Evolutionary conservation across 257 asterid species (phyloP), one percentile per base, ranked within the genome.

Genomic region (Orobanche coerulescens): DNA sequence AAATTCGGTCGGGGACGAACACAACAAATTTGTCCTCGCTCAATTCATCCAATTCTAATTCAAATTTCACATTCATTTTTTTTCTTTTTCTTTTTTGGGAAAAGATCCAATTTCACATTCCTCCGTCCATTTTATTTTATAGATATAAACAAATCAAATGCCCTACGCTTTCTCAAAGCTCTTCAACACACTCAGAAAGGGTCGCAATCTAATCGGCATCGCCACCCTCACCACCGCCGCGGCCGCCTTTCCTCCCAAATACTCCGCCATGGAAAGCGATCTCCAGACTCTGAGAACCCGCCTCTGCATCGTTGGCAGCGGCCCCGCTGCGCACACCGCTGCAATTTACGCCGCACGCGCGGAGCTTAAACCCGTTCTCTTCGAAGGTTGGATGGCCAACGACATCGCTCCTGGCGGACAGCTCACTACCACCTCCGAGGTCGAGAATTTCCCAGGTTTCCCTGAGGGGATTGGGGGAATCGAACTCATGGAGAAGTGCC

Each of bases 311-410:
- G 77, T 88, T 61, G 96, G 98, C 11, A 83, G 94, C 54, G 98
- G 98, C 44, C 98, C 98, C 5, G 96, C 95, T 14, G 96, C 93
- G 18, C 96, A 91, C 71, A 91, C 98, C n/a, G 95, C 98, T 24
- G 98, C 98, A 15, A 86, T 91, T 59, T 91, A 88, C 76, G 94
- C 95, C 7, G 79, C 95, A 16, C 82, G 96, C 7, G 96, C 98
- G 1, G 90, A 91, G 77, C 87, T 91, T 44, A 91, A 82, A 48
- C 98, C 98, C 3, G 53, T 88, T 18, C 88, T 91, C 33, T 87
- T 91, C 63, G 98, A 91, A 66, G 98, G 98, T 4, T 91, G 86
- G 88, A 88, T 88, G 96, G 96, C 96, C 14, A 88, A 88, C 79
- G 98, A 84, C 71, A 82, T 91, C 44, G 96, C 95, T 7, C 96